These are phyloP conservation scores for Aspergillus sp. DNA, from an alignment of 2,329 filamentous ascomycete species.

Conservation along the genomic window DNA sequence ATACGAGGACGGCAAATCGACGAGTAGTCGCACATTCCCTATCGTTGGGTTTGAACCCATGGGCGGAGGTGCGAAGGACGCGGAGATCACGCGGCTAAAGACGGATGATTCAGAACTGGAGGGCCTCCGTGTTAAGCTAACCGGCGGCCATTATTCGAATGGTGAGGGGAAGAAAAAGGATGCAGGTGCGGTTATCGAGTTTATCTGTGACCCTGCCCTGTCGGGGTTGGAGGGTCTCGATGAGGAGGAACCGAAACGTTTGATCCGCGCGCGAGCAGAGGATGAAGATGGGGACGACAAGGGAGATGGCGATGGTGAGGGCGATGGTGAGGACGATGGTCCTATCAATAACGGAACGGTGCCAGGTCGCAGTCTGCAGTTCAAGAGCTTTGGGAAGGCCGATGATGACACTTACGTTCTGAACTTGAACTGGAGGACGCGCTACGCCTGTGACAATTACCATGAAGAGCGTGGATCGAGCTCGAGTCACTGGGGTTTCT, in stretches of 20 bases:
- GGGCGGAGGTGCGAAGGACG: constrained; percentile 52
- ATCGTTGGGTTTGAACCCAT: constrained; percentile 71
- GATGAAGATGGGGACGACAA: constrained; percentile 19
- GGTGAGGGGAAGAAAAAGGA: constrained; percentile 59
- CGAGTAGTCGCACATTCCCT: constrained; percentile 61
- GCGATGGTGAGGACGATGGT: constrained; percentile 16
- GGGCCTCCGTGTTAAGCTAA: constrained; percentile 69
- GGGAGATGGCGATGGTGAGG: constrained; percentile 1
- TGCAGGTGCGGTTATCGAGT: constrained; percentile 69
- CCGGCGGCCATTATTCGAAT: constrained; percentile 54
- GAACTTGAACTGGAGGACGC: constrained; percentile 80
- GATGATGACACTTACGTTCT: constrained; percentile 63
- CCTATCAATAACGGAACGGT: constrained; percentile 22
- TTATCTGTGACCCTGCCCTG: constrained; percentile 72
- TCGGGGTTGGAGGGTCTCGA: constrained; percentile 65
- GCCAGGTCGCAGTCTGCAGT: constrained; percentile 64
- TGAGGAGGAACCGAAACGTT: constrained; percentile 28
- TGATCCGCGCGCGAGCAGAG: constrained; percentile 21
- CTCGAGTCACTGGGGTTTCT: constrained; percentile 80
- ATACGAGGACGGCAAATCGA: constrained; percentile 49
- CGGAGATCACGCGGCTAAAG: constrained; percentile 65
- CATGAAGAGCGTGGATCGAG: constrained; percentile 46
- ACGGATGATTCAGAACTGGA: constrained; percentile 66
- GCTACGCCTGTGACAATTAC: constrained; percentile 74
- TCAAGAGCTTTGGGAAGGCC: constrained; percentile 68